phyloP scores from a whole-genome alignment of 345 rosid genomes.

The Trapa incisa region DNA sequence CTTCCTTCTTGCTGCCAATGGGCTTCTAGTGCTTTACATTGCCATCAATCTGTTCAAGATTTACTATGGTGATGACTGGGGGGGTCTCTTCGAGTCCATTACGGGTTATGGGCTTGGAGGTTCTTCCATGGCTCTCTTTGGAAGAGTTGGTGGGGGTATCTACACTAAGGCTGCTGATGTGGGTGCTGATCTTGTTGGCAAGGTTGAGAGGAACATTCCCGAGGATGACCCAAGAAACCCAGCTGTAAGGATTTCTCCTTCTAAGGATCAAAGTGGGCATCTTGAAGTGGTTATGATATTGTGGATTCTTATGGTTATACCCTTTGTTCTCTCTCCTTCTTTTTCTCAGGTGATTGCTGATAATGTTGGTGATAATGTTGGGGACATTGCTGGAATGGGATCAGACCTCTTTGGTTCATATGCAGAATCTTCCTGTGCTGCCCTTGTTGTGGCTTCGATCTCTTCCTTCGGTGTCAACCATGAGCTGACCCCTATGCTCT shows the following conservation, averaged over 20 bases:
- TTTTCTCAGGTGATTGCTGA: slow-evolving; percentile 61
- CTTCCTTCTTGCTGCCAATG: slow-evolving; percentile 72
- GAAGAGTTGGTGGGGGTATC: slow-evolving; percentile 75
- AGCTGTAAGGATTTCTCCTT: slow-evolving; percentile 42
- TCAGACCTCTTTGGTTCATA: slow-evolving; percentile 69
- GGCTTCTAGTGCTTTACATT: slow-evolving; percentile 59
- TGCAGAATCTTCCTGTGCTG: slow-evolving; percentile 73
- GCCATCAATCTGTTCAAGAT: slow-evolving; percentile 57
- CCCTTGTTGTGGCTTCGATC: slow-evolving; percentile 64
- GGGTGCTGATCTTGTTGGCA: slow-evolving; percentile 84
- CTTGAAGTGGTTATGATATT: not conserved
- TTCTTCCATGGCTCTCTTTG: slow-evolving; percentile 73
- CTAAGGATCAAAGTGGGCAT: not conserved
- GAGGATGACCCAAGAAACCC: slow-evolving; percentile 82
- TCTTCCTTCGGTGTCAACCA: slow-evolving; percentile 64
- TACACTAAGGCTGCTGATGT: slow-evolving; percentile 85
- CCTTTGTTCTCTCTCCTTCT: not conserved
- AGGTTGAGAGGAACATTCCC: slow-evolving; percentile 68
- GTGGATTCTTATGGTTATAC: not conserved
- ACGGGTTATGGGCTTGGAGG: slow-evolving; percentile 86
- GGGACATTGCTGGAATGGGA: slow-evolving; percentile 80
- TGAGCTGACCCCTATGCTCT: slow-evolving; percentile 55
- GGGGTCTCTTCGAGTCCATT: slow-evolving; percentile 70
- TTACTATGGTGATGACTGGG: slow-evolving; percentile 74
- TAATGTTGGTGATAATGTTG: slow-evolving; percentile 72